Evolutionary conservation across 306 rosid species (phyloP).

Genomic region (Pterocarpus santalinus): DNA sequence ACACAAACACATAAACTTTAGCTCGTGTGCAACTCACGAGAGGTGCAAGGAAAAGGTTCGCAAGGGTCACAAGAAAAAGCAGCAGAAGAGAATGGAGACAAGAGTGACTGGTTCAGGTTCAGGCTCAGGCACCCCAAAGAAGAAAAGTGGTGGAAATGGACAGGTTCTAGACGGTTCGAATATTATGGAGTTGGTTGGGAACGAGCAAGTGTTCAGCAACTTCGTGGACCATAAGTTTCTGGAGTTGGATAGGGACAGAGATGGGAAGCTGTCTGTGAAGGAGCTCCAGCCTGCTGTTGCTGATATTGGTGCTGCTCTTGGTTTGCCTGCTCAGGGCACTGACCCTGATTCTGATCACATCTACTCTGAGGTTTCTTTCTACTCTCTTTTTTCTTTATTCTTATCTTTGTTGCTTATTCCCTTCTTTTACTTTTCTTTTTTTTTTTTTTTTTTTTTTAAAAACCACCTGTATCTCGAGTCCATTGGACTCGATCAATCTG

Average conservation of each 20-base stretch:
- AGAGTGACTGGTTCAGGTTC: background rate
- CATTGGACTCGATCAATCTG: too few relatives aligned
- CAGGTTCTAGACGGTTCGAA: conserved; percentile 94
- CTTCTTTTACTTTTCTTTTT: background rate
- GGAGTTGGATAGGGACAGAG: conserved; percentile 83
- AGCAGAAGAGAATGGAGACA: conserved; percentile 42
- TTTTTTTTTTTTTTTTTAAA: background rate
- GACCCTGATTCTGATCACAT: conserved; percentile 83
- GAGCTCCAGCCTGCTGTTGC: conserved; percentile 98
- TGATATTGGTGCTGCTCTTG: conserved; percentile 95
- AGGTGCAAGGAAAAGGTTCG: conserved; percentile 47
- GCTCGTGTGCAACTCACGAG: conserved; percentile 68
- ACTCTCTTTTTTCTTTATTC: background rate
- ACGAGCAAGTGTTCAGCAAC: conserved; percentile 71
- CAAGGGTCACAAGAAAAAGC: conserved; percentile 63
- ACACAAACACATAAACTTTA: background rate
- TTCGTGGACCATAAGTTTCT: conserved; percentile 87
- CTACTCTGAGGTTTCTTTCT: conserved; percentile 67
- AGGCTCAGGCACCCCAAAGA: conserved; percentile 18
- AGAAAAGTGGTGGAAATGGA: conserved; percentile 52
- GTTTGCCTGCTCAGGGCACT: conserved; percentile 86
- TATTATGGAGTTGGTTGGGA: conserved; percentile 93
- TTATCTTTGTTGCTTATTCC: background rate
- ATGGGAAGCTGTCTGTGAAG: conserved; percentile 83
- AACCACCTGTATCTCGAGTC: too few relatives aligned